Evolutionary conservation across 768 basidiomycete genomes (phyloP).

Genomic region (Neoboletus magnificus): DNA sequence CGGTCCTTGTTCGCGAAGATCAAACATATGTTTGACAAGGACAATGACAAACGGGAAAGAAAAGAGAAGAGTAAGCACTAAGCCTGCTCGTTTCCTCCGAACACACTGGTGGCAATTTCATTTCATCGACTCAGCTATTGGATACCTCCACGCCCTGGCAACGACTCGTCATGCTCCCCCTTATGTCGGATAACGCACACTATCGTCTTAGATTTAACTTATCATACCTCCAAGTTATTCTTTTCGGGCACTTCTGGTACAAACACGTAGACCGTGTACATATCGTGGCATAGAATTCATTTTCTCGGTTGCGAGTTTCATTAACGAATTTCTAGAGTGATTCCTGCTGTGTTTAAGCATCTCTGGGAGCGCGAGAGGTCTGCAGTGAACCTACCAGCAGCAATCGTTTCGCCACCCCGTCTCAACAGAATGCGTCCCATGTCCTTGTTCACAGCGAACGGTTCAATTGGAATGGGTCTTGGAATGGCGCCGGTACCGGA

Average conservation of each 20-base stretch:
- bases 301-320: conserved; percentile 16
- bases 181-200: conserved; percentile 12
- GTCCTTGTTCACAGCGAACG: conserved; percentile 85
- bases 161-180: conserved; percentile 18
- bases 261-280: conserved; percentile 20
- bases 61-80: conserved; percentile 31
- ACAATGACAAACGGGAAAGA: conserved; percentile 40
- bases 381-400: conserved; percentile 58
- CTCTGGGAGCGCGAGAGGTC: not conserved
- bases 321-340: conserved; percentile 40
- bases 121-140: not conserved
- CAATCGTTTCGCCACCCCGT: conserved; percentile 90
- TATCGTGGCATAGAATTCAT: not conserved
- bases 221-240: conserved; percentile 17
- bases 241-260: not conserved
- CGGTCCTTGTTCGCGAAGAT: conserved; percentile 51
- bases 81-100: not conserved
- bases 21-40: conserved; percentile 52
- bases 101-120: not conserved
- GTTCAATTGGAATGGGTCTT: conserved; percentile 78
- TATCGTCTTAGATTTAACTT: conserved; percentile 18
- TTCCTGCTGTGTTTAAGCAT: conserved; percentile 34
- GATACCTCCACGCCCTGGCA: conserved; percentile 2
- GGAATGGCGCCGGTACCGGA: conserved; percentile 44
- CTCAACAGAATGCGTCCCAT: conserved; percentile 92